phyloP scores from a whole-genome alignment of 805 yeast genomes.

The Clavispora phyllophila region DNA sequence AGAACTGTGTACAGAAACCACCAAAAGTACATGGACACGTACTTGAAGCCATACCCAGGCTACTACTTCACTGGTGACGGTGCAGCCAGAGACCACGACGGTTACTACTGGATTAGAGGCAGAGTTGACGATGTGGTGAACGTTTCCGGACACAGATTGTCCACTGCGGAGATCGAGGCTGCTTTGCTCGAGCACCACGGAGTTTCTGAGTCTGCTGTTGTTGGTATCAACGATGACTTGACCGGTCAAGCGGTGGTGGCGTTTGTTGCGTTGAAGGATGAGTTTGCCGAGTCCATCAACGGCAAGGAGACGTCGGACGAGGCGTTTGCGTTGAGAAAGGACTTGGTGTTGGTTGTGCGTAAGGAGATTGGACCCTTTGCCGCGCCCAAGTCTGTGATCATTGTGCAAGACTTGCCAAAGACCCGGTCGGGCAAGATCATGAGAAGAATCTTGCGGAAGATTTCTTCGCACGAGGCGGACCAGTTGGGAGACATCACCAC shows the following conservation, averaged over 20 bases:
- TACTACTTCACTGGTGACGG: conserved; percentile 87
- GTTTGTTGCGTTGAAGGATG: conserved; percentile 67
- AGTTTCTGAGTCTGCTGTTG: conserved; percentile 79
- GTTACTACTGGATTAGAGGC: conserved; percentile 81
- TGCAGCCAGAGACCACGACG: conserved; percentile 80
- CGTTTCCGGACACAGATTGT: conserved; percentile 79
- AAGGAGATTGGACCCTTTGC: conserved; percentile 84
- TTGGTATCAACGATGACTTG: conserved; percentile 76
- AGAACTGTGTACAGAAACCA: conserved; percentile 79
- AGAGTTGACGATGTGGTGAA: conserved; percentile 87
- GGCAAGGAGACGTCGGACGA: conserved; percentile 39
- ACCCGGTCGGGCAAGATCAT: conserved; percentile 83
- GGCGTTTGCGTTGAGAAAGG: conserved; percentile 51
- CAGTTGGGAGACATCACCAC: conserved; percentile 79
- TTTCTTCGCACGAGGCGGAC: conserved; percentile 70
- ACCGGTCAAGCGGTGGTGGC: conserved; percentile 88
- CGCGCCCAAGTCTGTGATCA: conserved; percentile 69
- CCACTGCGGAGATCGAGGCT: conserved; percentile 87
- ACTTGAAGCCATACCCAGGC: conserved; percentile 75
- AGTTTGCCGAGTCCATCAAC: conserved; percentile 22
- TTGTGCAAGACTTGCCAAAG: conserved; percentile 77
- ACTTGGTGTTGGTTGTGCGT: conserved; percentile 64
- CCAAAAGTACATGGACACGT: conserved; percentile 72
- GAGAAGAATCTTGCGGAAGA: conserved; percentile 80
- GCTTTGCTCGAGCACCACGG: conserved; percentile 67